Conservation (phyloP, 805 yeast genomes). For the Barnettozyma californica region DNA sequence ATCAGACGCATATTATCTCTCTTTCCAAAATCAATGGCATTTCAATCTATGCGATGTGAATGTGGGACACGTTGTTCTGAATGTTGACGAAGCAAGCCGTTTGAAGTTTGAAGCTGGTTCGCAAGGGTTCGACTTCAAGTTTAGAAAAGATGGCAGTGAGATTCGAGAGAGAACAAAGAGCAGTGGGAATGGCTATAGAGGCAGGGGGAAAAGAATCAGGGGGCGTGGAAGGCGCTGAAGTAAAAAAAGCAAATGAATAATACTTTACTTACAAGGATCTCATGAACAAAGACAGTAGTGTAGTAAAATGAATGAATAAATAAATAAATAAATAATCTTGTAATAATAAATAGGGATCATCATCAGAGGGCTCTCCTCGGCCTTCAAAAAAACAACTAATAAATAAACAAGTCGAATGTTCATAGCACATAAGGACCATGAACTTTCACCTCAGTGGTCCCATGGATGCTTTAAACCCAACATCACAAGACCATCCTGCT, state of each 20-base stretch:
- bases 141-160: slow-evolving; percentile 31
- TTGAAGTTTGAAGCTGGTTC: slow-evolving; percentile 49
- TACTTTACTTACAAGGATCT: background rate
- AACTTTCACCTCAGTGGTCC: slow-evolving; percentile 27
- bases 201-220: slow-evolving; percentile 10
- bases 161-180: slow-evolving; percentile 18
- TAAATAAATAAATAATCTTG: slow-evolving; percentile 1
- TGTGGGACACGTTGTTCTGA: slow-evolving; percentile 43
- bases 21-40: slow-evolving; percentile 75
- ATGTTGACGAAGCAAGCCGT: slow-evolving; percentile 36
- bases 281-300: background rate
- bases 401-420: background rate
- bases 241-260: background rate
- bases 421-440: background rate
- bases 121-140: slow-evolving; percentile 59
- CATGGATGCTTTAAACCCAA: slow-evolving; percentile 40
- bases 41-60: slow-evolving; percentile 62
- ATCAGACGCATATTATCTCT: slow-evolving; percentile 56
- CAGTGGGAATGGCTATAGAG: slow-evolving; percentile 8
- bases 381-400: background rate
- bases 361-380: too few relatives aligned
- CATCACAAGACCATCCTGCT: slow-evolving; percentile 65
- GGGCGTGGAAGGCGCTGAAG: slow-evolving; percentile 19
- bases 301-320: background rate
- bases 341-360: background rate